Conservation (phyloP, 2,329 filamentous ascomycete genomes). For the Ascosphaera aggregata region DNA sequence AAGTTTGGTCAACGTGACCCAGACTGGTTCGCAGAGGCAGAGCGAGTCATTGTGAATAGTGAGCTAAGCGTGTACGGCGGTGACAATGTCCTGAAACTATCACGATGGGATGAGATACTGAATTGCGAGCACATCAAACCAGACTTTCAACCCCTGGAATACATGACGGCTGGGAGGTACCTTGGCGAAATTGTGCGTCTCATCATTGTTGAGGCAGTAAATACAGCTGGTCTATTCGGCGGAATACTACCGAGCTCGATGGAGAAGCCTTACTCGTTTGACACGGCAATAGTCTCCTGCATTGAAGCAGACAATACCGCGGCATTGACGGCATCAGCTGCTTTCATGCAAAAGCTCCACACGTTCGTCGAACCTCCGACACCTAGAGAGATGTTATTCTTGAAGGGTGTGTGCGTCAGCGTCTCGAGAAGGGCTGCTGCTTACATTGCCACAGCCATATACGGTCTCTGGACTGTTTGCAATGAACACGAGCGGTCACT, state of each 20-base stretch:
- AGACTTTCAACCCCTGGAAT: slow-evolving; percentile 42
- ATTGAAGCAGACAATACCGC: slow-evolving; percentile 26
- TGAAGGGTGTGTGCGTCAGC: slow-evolving; percentile 27
- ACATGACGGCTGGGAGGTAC: slow-evolving; percentile 39
- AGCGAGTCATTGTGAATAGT: slow-evolving; percentile 39
- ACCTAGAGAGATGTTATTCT: slow-evolving; percentile 28
- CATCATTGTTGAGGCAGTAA: slow-evolving; percentile 35
- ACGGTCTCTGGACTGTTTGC: slow-evolving; percentile 35
- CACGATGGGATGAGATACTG: slow-evolving; percentile 36
- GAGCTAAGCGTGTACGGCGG: slow-evolving; percentile 44
- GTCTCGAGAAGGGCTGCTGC: slow-evolving; percentile 36
- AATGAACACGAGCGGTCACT: slow-evolving; percentile 23
- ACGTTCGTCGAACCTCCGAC: slow-evolving; percentile 22
- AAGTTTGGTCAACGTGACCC: slow-evolving; percentile 33
- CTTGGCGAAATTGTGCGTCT: slow-evolving; percentile 39
- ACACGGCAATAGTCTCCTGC: slow-evolving; percentile 33
- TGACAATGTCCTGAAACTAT: slow-evolving; percentile 30
- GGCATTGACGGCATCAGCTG: slow-evolving; percentile 16
- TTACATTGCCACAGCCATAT: slow-evolving; percentile 38
- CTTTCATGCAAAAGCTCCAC: slow-evolving; percentile 28
- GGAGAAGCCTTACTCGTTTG: slow-evolving; percentile 32
- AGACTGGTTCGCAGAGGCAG: slow-evolving; percentile 31
- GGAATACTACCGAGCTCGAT: slow-evolving; percentile 32
- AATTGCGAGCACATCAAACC: slow-evolving; percentile 33
- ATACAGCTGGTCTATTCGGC: slow-evolving; percentile 30